phyloP scores from a whole-genome alignment of 106 monocot species.

The Dioscorea alata region DNA sequence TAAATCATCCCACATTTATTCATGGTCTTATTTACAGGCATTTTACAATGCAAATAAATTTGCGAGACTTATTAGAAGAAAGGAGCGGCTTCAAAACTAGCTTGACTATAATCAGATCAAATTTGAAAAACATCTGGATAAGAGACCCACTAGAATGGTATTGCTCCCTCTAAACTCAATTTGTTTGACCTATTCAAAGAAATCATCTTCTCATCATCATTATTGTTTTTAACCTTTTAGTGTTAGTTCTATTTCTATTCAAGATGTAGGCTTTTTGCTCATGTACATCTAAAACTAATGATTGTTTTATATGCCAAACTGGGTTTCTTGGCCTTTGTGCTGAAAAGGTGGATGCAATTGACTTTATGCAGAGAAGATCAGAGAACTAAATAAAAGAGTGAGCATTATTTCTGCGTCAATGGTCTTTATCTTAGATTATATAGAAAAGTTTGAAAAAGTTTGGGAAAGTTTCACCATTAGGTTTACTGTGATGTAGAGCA shows the following conservation, averaged over 20 bases:
- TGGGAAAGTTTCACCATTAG: neutral
- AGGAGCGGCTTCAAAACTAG: slow-evolving; percentile 72
- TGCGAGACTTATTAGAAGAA: slow-evolving; percentile 65
- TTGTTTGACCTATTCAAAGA: neutral
- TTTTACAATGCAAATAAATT: slow-evolving; percentile 93
- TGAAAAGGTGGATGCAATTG: slow-evolving; percentile 69
- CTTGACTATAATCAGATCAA: slow-evolving; percentile 75
- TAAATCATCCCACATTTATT: neutral
- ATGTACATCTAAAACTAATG: neutral
- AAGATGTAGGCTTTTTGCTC: neutral
- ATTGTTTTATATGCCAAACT: slow-evolving; percentile 32
- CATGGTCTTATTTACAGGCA: slow-evolving; percentile 36
- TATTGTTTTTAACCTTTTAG: too few species aligned
- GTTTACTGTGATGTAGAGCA: slow-evolving; percentile 36
- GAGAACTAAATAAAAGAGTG: slow-evolving; percentile 60
- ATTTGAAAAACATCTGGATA: slow-evolving; percentile 62
- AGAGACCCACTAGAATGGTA: slow-evolving; percentile 64
- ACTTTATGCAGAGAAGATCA: slow-evolving; percentile 60
- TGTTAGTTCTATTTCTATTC: neutral
- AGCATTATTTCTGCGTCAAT: neutral
- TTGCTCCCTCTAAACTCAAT: neutral
- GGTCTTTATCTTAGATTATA: too few species aligned
- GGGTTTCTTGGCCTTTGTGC: slow-evolving; percentile 81
- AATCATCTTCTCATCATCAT: too few species aligned
- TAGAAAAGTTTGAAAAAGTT: too few species aligned